A percentile compares a stretch with the other conserved stretches of the same genome.
These are phyloP conservation scores for Diplogelasinospora grovesii DNA, from an alignment of 495 filamentous ascomycete species.

Conservation along the genomic window DNA sequence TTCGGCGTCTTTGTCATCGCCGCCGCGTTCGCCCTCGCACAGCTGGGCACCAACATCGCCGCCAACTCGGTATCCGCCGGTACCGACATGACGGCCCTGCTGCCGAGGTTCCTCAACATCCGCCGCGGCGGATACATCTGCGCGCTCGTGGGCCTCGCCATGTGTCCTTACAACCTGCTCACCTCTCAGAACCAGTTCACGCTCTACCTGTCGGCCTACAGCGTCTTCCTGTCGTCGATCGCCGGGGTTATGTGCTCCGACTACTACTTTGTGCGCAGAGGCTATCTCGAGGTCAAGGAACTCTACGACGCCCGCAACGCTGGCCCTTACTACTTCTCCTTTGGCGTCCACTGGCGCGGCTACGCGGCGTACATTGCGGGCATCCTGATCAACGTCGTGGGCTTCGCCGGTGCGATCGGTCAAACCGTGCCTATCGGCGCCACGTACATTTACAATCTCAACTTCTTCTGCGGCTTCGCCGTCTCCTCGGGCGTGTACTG, in stretches of 20 bases:
- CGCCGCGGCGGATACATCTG: constrained; percentile 88
- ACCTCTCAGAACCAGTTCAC: constrained; percentile 78
- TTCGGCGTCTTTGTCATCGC: constrained; percentile 88
- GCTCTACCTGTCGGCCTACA: constrained; percentile 91
- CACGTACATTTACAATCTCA: constrained; percentile 81
- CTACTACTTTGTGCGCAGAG: constrained; percentile 82
- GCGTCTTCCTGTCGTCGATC: constrained; percentile 90
- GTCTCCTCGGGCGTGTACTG: constrained; percentile 66
- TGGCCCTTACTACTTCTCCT: constrained; percentile 66
- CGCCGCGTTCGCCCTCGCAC: constrained; percentile 74
- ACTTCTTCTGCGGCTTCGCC: constrained; percentile 81
- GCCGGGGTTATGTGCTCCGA: constrained; percentile 85
- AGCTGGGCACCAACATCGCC: constrained; percentile 89
- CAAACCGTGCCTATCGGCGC: constrained; percentile 63
- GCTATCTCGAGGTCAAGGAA: constrained; percentile 71
- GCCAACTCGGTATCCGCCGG: constrained; percentile 88
- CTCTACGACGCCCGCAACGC: constrained; percentile 66
- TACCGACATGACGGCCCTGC: constrained; percentile 85
- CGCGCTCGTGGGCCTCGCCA: constrained; percentile 72
- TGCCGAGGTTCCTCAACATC: constrained; percentile 82
- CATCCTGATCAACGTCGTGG: constrained; percentile 88
- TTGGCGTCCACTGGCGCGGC: constrained; percentile 74
- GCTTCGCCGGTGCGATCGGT: constrained; percentile 80
- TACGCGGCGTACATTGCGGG: constrained; percentile 80
- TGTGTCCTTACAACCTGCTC: constrained; percentile 86